Evolutionary conservation across 257 asterid species (phyloP), one percentile per base, ranked within the genome.

Genomic region (Petunia secreta): DNA sequence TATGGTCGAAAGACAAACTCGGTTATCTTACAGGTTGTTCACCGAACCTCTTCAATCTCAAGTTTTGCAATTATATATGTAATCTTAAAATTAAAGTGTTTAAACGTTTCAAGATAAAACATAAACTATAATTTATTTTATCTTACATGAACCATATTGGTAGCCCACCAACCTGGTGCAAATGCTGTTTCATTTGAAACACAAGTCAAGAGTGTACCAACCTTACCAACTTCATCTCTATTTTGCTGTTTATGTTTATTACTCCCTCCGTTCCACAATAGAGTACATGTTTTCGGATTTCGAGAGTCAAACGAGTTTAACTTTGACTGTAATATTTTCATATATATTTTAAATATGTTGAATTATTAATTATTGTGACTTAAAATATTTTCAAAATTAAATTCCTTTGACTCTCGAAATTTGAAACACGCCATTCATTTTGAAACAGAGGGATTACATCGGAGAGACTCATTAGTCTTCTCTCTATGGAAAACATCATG

Each of bases 151-250:
- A 71, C 10, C 34, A 7, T 25, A 68, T 41, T 37, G 76, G 77
- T 73, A 73, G 77, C 0, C 77, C 77, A 73, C 34, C 77, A 48
- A 71, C 60, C 34, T 71, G 2, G 60, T 2, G 77, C 60, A 71
- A 71, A 5, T 25, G 59, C 43, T 71, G 13, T 9, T 71, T 48
- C 43, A 48, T 71, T 71, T 71, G 77, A 48, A 46, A 8, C 59
- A 71, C 59, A 71, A 48, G 77, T 71, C 60, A 71, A 71, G 60
- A 48, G 43, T 11, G 57, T 69, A 71, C 77, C 77, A 73, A 73
- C 77, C 77, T 2, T 11, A 73, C 77, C 77, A 34, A 50, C 50
- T 48, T 48, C 77, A 48, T 48, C 59, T 71, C 10, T 44, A 48
- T 48, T 71, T 25, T 69, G 8, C 3, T 60, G 39, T 59, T 59